Base-by-base conservation (phyloP, 2,329 filamentous ascomycete genomes). In the Rhexocercosporidium sp. region DNA sequence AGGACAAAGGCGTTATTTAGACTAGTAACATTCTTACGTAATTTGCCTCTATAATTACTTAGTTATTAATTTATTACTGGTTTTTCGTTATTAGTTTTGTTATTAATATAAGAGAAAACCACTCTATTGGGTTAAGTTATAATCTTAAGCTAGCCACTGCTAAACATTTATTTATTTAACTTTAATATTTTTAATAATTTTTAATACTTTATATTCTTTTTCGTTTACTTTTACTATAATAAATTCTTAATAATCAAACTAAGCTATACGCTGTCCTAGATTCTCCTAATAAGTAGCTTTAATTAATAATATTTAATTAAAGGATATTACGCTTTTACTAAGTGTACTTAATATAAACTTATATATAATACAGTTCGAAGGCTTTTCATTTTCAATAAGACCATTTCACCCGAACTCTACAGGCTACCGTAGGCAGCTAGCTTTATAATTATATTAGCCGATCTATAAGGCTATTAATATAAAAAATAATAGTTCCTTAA, bases 91-190 rank as follows among this genome's bases (percentile, higher is more conserved):
- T n/a, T n/a, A n/a, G n/a, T n/a, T n/a, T n/a, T n/a, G n/a, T n/a
- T n/a, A n/a, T n/a, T n/a, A n/a, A n/a, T n/a, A n/a, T n/a, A n/a
- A n/a, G n/a, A n/a, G n/a, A n/a, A n/a, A 37, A 56, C 27, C 27
- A 56, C n/a, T 56, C 27, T 39, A 39, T 27, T n/a, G 53, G 53
- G 53, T 34, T 12, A 39, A 56, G n/a, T 20, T 34, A 6, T 37
- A 39, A 12, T 56, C 53, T 56, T 56, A 56, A 56, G 53, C 53
- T 56, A 7, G 53, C 53, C 16, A 39, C 27, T 56, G 53, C 27
- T 12, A 22, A 37, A 6, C n/a, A 12, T 34, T 9, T 12, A 39
- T 34, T 20, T 12, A 5, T 34, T 34, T 12, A n/a, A 16, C 27
- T 27, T n/a, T 37, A 34, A 34, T 12, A 56, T 20, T 39, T 6